These are phyloP conservation scores for Magnaporthiopsis poae DNA, from an alignment of 2,329 filamentous ascomycete species.

Conservation along the genomic window DNA sequence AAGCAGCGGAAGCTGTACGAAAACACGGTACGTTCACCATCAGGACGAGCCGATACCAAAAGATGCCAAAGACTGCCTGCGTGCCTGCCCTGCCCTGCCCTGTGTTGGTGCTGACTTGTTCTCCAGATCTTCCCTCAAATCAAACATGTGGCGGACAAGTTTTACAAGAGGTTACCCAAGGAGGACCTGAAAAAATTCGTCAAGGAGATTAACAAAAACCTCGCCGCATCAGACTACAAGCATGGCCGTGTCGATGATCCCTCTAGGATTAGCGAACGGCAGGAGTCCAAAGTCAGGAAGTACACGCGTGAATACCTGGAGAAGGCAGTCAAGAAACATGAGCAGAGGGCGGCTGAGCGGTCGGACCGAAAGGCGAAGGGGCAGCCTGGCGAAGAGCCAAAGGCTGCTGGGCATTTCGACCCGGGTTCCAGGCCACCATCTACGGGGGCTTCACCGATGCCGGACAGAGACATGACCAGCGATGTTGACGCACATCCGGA, in stretches of 20 bases:
- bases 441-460: background rate
- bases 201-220: slow-evolving; percentile 69
- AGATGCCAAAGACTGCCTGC: background rate
- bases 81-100: background rate
- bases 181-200: slow-evolving; percentile 58
- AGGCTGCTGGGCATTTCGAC: slow-evolving; percentile 17
- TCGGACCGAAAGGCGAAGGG: slow-evolving; percentile 11
- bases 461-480: background rate
- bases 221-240: slow-evolving; percentile 87
- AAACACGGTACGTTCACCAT: slow-evolving; percentile 59
- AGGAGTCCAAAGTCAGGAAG: slow-evolving; percentile 71
- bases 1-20: slow-evolving; percentile 95
- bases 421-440: slow-evolving; percentile 8
- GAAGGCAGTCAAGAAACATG: slow-evolving; percentile 69
- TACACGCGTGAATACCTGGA: slow-evolving; percentile 81
- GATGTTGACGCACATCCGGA: background rate
- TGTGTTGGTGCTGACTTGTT: background rate
- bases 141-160: slow-evolving; percentile 78
- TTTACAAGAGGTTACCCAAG: slow-evolving; percentile 74
- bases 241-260: slow-evolving; percentile 78
- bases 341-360: slow-evolving; percentile 50
- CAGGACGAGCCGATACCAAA: background rate
- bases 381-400: background rate
- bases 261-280: slow-evolving; percentile 61
- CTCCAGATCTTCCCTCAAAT: slow-evolving; percentile 70